Base-by-base conservation (phyloP, 108 stramenopile species). In the Nitzschia palea region DNA sequence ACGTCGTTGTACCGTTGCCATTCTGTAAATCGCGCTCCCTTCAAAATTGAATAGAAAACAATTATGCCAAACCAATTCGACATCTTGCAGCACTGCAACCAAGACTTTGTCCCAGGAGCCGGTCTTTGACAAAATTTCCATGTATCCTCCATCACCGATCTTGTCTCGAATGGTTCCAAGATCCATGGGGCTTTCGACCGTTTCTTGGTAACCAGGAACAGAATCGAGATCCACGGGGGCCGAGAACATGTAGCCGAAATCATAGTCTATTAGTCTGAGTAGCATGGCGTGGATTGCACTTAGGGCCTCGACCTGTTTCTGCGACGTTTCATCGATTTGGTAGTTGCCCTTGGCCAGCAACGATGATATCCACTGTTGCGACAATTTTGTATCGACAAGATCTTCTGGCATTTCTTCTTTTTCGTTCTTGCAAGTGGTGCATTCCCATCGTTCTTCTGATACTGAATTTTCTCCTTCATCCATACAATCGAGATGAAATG, bases 41-140 rank as follows among this genome's bases (percentile, higher is more conserved):
- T 79, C 71, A 43, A 59, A 61, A 51, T 88, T 93, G 68, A 79
- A 93, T 4, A 68, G 36, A 61, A 88, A 76, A 68, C 91, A 93
- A 74, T 93, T 93, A 37, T 89, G 91, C 75, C 85, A 86, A 6
- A 93, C 82, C 18, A 86, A 79, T 32, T 88, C 85, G 33, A 89
- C 63, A 54, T 93, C 91, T 34, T 77, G 70, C 50, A 93, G 47
- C 12, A 78, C 72, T 17, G 45, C 44, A 20, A 84, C 34, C 14
- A 89, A 17, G 12, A 83, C 44, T 33, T 79, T 75, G 48, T 81
- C 71, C 44, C 52, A 50, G 8, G 62, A 65, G 20, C 55, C 50
- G 23, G 27, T 14, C 26, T 35, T 52, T n/a, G 77, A 43, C 17
- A 70, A 32, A 34, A 55, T 27, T 36, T 65, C 34, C 2, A 67